phyloP scores from a whole-genome alignment of 163 green algal genomes.

The Volvox carteri region DNA sequence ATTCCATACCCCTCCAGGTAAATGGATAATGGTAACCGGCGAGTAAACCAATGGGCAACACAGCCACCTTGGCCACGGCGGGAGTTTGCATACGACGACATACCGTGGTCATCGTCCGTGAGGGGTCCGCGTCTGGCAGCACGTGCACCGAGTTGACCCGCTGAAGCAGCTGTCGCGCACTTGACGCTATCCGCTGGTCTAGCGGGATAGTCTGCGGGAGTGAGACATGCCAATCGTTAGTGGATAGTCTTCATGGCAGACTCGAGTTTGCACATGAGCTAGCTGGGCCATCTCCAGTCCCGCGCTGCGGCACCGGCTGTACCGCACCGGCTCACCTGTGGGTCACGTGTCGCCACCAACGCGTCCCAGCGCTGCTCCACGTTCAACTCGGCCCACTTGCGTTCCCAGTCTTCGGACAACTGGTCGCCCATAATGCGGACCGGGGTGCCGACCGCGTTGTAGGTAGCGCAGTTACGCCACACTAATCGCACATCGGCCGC shows the following conservation, averaged over 20 bases:
- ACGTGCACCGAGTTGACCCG: slow-evolving; percentile 43
- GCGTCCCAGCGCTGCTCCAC: slow-evolving; percentile 78
- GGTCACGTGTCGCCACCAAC: slow-evolving; percentile 63
- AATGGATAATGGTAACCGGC: no score
- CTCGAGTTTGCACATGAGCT: no score
- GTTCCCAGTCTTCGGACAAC: slow-evolving; percentile 80
- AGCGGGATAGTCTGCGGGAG: slow-evolving; percentile 16
- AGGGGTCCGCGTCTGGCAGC: slow-evolving; percentile 31
- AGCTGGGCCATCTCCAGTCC: no score
- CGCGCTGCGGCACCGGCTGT: no score
- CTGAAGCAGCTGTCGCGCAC: slow-evolving; percentile 48
- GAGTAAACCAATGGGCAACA: no score
- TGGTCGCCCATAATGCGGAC: slow-evolving; percentile 78
- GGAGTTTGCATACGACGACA: background rate
- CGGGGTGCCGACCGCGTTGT: slow-evolving; percentile 73
- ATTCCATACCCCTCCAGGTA: no score
- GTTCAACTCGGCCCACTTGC: slow-evolving; percentile 72
- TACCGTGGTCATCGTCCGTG: slow-evolving; percentile 48
- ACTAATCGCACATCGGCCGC: slow-evolving; percentile 82
- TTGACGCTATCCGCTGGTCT: slow-evolving; percentile 41
- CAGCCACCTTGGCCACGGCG: no score
- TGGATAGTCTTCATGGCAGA: no score
- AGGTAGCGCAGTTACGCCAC: slow-evolving; percentile 80
- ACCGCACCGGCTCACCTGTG: slow-evolving; percentile 4
- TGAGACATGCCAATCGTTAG: background rate